Evolutionary conservation across 2,329 filamentous ascomycete species (phyloP), one percentile per base, ranked within the genome.

Genomic region (Coleophoma eucalyptorum): DNA sequence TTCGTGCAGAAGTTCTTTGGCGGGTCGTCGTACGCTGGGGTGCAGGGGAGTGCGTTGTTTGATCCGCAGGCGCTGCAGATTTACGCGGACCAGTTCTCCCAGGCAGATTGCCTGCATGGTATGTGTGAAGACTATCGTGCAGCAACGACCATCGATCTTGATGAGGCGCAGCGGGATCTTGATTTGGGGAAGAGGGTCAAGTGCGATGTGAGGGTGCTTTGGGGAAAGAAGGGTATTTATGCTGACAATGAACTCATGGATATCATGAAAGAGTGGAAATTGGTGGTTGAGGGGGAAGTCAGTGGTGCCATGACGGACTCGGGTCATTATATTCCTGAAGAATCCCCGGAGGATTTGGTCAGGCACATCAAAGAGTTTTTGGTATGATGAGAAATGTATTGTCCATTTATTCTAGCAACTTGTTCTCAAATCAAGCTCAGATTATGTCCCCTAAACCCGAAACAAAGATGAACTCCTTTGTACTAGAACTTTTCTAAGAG

Each of bases 41-140:
- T 48, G 5, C 43, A 32, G 42, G 37, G 26, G 7, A 0, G 61
- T 62, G 13, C 65, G 65, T 33, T 66, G 74, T 69, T 66, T 21
- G 64, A 64, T 46, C 21, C 38, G 37, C 33, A 53, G 8, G 51
- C 38, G 12, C 38, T 50, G 19, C 20, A 12, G 13, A 45, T 49
- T 16, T 64, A 63, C 56, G 50, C 54, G 43, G 11, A n/a, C 10
- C 50, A 58, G 33, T 56, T 62, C 31, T 32, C 13, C 5, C 69
- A 80, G 42, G 59, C 64, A 2, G 67, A 63, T 0, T 64, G 69
- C 0, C 69, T 82, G 11, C 70, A 74, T 52, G 71, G 70, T 0
- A 77, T 74, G 66, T 81, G 78, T 53, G 72, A 82, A 54, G 80
- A 83, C 56, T 84, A 83, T 53, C 66, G 77, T 11, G 79, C 79